Evolutionary conservation across 805 yeast species (phyloP), one percentile per base, ranked within the genome.

Genomic region (Candida insectorum): DNA sequence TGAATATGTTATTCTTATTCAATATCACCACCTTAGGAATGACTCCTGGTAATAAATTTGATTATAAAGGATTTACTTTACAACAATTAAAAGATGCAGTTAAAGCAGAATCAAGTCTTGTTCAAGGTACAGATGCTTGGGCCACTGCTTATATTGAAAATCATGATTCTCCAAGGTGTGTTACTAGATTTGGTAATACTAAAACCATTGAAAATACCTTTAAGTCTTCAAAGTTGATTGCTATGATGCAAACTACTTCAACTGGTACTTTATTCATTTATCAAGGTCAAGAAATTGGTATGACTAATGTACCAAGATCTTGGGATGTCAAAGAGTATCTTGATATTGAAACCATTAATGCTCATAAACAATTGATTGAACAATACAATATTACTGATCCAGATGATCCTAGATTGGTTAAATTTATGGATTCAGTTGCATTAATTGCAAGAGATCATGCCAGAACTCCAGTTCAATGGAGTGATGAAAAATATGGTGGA

Each of bases 211-310:
- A 56, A 28, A 51, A 37, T 40, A 52, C 68, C 25, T 57, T 47
- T 32, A 48, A 54, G 32, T 62, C 75, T 18, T 75, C 76, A 18
- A 76, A 76, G 54, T 52, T 74, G 48, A 48, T 76, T 40, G 62
- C 77, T 12, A 40, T 69, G 29, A 51, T 76, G 48, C 65, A 69
- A 40, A 35, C 62, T 9, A 47, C 77, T 10, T 60, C 74, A 43
- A 68, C 75, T 18, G 81, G 82, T 30, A 74, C 81, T 10, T 52
- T 73, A 34, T 77, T 62, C 54, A 55, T 77, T 24, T 77, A 75
- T 54, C 81, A 77, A 53, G 82, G 81, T 32, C 82, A 77, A 51
- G 82, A 77, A 45, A 57, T 77, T 40, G 81, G 77, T 21, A 71
- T 69, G 72, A 64, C 65, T 33, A 76, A 76, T 48, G 52, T 73